A percentile compares a stretch with the other conserved stretches of the same genome.
Conservation (phyloP, 345 rosid genomes). For the Gossypium rotundifolium region DNA sequence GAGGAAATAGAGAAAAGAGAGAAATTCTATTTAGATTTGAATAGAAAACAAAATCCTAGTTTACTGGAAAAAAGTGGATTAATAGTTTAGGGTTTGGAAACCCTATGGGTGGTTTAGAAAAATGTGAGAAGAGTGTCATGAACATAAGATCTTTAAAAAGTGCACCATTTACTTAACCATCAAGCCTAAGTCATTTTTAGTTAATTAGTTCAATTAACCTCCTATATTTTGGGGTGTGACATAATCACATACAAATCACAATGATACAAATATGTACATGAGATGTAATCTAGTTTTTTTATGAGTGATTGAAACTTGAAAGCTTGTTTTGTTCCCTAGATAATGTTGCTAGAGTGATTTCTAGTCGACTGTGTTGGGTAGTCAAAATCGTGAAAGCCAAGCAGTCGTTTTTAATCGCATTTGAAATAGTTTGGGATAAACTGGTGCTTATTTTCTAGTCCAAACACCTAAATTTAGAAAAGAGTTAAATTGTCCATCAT, state of each 20-base stretch:
- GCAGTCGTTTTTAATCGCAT: slow-evolving; percentile 45
- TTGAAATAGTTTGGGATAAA: slow-evolving; percentile 58
- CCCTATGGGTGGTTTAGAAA: no score
- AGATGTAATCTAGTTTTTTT: neutral
- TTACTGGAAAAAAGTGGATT: no score
- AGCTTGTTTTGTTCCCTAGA: neutral
- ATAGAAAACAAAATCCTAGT: no score
- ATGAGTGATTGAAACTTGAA: neutral
- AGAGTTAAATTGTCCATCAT: neutral
- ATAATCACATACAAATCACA: neutral
- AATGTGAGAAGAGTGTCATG: no score
- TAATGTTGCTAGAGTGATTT: slow-evolving; percentile 30
- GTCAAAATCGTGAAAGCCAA: slow-evolving; percentile 46
- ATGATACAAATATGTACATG: slow-evolving; percentile 9
- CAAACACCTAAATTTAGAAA: slow-evolving; percentile 47
- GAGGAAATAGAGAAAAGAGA: no score
- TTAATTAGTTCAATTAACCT: no score
- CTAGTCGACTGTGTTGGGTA: slow-evolving; percentile 43
- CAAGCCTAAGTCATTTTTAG: no score
- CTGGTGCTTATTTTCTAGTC: slow-evolving; percentile 54
- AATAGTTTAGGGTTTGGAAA: no score
- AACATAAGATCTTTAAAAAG: no score
- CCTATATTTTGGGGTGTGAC: no score
- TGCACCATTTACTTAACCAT: no score
- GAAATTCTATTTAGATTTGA: no score